phyloP scores from a whole-genome alignment of 202 grass and related monocot genomes.

The Cymbopogon flexuosus region DNA sequence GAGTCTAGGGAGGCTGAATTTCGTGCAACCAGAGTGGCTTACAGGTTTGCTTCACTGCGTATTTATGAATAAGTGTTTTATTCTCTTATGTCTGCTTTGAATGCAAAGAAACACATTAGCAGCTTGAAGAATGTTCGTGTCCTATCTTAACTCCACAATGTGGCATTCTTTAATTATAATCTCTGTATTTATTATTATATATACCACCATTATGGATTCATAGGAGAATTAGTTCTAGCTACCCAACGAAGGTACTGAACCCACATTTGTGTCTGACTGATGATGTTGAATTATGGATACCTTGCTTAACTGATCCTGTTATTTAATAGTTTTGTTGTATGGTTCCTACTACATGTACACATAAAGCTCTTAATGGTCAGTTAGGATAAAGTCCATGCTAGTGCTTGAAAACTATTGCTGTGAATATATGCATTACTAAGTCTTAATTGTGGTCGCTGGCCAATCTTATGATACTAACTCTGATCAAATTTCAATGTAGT shows the following conservation, averaged over 20 bases:
- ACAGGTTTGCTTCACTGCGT: conserved; percentile 61
- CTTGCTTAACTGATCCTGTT: neutral
- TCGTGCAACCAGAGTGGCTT: conserved; percentile 84
- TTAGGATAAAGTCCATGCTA: neutral
- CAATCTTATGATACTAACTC: conserved; percentile 20
- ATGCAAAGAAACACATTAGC: neutral
- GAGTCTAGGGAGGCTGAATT: conserved; percentile 82
- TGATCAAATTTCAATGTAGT: conserved; percentile 50
- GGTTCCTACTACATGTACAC: neutral
- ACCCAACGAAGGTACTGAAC: neutral
- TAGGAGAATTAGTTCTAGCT: neutral
- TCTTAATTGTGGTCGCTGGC: neutral
- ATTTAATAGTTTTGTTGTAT: conserved; percentile 15
- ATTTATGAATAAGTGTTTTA: neutral
- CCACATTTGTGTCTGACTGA: neutral
- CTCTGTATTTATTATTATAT: neutral
- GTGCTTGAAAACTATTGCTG: conserved; percentile 6
- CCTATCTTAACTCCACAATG: neutral
- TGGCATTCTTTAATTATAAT: neutral
- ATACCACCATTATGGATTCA: neutral
- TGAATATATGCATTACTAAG: conserved; percentile 13
- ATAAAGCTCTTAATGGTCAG: neutral
- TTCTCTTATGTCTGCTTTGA: neutral
- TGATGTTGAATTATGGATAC: neutral
- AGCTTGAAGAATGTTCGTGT: conserved; percentile 1